These are phyloP conservation scores for Cunninghamia lanceolata DNA, from an alignment of 75 land plant species.

Conservation along the genomic window DNA sequence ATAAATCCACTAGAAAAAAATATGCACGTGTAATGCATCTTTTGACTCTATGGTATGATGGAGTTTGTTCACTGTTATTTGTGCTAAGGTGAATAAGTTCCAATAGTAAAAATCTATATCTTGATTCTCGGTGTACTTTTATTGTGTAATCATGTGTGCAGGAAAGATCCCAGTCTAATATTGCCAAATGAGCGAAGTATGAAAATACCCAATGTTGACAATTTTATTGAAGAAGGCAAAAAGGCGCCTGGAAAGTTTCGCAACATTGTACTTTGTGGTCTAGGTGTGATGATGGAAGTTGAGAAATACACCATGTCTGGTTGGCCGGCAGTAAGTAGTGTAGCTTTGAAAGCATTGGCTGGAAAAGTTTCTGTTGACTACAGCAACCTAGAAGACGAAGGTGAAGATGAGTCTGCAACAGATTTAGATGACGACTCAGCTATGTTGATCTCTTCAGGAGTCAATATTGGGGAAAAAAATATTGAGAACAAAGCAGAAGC, in stretches of 20 bases:
- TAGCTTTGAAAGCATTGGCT: slow-evolving; percentile 68
- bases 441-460: slow-evolving; percentile 29
- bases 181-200: slow-evolving; percentile 54
- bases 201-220: slow-evolving; percentile 75
- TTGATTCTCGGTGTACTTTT: neutral
- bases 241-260: slow-evolving; percentile 68
- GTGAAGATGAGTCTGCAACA: slow-evolving; percentile 11
- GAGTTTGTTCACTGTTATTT: neutral
- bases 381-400: slow-evolving; percentile 24
- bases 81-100: neutral
- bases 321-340: slow-evolving; percentile 88
- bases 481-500: neutral
- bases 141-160: slow-evolving; percentile 19
- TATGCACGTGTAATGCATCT: neutral
- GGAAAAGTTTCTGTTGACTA: slow-evolving; percentile 78
- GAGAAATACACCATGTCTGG: slow-evolving; percentile 73
- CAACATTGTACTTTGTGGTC: slow-evolving; percentile 42
- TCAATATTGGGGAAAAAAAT: slow-evolving; percentile 4
- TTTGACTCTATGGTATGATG: neutral
- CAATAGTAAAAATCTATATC: neutral
- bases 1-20: neutral
- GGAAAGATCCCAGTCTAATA: slow-evolving; percentile 43
- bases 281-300: slow-evolving; percentile 44
- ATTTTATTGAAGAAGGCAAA: slow-evolving; percentile 75
- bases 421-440: slow-evolving; percentile 19